Evolutionary conservation across 164 flowering plant genomes (phyloP).

Genomic region (Liriodendron chinense): DNA sequence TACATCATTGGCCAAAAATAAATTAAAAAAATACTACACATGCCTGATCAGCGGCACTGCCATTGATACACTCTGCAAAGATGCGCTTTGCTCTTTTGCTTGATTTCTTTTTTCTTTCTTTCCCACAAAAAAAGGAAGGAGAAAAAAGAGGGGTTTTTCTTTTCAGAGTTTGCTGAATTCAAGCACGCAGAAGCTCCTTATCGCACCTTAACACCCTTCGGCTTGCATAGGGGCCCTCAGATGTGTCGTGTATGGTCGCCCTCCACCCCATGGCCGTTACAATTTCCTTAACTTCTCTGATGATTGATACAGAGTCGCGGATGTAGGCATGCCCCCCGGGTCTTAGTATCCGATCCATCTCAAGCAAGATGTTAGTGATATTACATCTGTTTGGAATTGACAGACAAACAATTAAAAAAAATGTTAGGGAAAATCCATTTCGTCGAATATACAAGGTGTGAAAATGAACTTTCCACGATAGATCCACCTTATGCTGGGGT

Average conservation of each 20-base stretch:
- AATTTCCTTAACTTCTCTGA: slow-evolving; percentile 44
- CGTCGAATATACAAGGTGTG: neutral
- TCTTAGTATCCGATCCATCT: slow-evolving; percentile 83
- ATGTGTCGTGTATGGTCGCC: slow-evolving; percentile 34
- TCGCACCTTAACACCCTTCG: slow-evolving; percentile 54
- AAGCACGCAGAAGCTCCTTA: slow-evolving; percentile 21
- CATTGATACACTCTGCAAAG: slow-evolving; percentile 1
- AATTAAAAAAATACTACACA: too few species aligned
- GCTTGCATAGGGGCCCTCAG: slow-evolving; percentile 74
- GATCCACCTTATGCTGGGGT: too few species aligned
- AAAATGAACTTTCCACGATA: neutral
- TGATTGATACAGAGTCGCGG: slow-evolving; percentile 42
- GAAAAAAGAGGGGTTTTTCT: neutral
- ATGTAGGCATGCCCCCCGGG: slow-evolving; percentile 75
- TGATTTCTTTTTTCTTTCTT: neutral
- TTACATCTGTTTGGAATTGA: slow-evolving; percentile 43
- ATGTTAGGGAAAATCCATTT: neutral
- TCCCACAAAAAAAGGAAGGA: neutral
- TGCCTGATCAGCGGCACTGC: neutral
- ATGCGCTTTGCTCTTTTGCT: neutral
- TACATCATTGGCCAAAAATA: neutral
- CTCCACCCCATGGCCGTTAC: slow-evolving; percentile 70
- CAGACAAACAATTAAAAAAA: neutral
- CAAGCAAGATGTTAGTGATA: slow-evolving; percentile 65
- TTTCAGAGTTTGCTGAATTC: neutral